Base-by-base conservation (phyloP, 306 rosid species). In the Lotus japonicus region DNA sequence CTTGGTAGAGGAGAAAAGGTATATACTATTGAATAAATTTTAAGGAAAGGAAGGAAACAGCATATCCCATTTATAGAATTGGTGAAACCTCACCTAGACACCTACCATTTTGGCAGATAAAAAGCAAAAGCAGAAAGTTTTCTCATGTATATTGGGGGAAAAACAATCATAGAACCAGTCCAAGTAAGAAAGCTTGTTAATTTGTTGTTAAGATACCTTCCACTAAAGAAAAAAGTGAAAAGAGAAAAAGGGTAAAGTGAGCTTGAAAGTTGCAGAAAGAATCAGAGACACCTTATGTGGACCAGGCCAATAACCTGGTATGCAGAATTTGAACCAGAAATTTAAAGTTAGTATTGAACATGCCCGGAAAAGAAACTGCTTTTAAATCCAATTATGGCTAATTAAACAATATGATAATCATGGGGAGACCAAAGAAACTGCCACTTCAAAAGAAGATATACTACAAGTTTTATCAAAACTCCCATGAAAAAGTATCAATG, bases 231-330 rank as follows among this genome's bases (percentile, higher is more conserved):
- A 31, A 75, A 76, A 81, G 76, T 28, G 44, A 6, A 57, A 61
- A 56, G 64, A 4, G 36, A 58, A 43, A 72, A 55, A 70, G 62
- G 63, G 13, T 31, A 49, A 70, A 63, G 58, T 45, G 64, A 61
- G 62, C 60, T 26, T 10, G 17, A 59, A 77, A 72, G 84, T 73
- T 52, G 66, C 67, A 33, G 35, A 65, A 66, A 50, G 58, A 71
- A 38, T 53, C 39, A 31, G 21, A 64, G 65, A 59, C 45, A 45
- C 68, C 69, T 21, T 16, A 38, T 70, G 9, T 39, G 9, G 59
- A 68, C 36, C 28, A 41, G n/a, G 19, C 11, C 16, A 15, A 43
- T 56, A 43, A 49, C 58, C 38, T 16, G 64, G 9, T 2, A 70
- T 9, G 16, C 14, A 78, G 44, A 42, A 45, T 33, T 33, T 16